Percentiles rank a stretch among this genome's conserved stretches.
Evolutionary conservation across 176 grass and related monocot species (phyloP).

Genomic region (Tillandsia leiboldiana): DNA sequence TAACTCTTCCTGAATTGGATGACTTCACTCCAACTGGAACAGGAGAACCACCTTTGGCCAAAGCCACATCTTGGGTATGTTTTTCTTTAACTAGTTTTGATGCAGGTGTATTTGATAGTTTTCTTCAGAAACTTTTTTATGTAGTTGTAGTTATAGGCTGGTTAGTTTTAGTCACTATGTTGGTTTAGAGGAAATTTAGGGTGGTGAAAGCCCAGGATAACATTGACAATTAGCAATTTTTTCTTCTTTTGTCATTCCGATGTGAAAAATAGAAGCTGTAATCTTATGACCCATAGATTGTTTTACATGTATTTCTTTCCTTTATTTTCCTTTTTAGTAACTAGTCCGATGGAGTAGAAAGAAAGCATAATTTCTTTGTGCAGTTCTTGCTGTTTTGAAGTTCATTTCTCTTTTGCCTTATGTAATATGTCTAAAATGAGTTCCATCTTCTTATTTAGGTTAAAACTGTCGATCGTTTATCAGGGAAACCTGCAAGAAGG

Average conservation of each 20-base stretch:
- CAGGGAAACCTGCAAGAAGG: conserved; percentile 61
- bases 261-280: too few species aligned
- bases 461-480: conserved; percentile 46
- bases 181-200: background rate
- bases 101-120: background rate
- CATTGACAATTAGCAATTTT: too few species aligned
- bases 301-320: too few species aligned
- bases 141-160: background rate
- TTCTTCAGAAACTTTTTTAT: background rate
- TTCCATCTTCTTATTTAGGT: conserved; percentile 47
- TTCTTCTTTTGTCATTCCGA: too few species aligned
- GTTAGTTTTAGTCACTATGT: background rate
- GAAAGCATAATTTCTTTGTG: background rate
- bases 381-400: background rate
- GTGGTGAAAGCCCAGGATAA: too few species aligned
- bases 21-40: conserved; percentile 96
- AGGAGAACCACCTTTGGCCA: conserved; percentile 83
- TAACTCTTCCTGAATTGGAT: conserved; percentile 90
- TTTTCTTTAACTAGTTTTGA: background rate
- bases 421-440: background rate
- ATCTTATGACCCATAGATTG: too few species aligned
- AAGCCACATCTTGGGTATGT: conserved; percentile 85
- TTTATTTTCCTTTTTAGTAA: too few species aligned
- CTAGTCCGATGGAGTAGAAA: background rate
- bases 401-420: conserved; percentile 11